Conservation (phyloP, 1,139 yeast genomes). For the Magnusiomyces suaveolens region DNA sequence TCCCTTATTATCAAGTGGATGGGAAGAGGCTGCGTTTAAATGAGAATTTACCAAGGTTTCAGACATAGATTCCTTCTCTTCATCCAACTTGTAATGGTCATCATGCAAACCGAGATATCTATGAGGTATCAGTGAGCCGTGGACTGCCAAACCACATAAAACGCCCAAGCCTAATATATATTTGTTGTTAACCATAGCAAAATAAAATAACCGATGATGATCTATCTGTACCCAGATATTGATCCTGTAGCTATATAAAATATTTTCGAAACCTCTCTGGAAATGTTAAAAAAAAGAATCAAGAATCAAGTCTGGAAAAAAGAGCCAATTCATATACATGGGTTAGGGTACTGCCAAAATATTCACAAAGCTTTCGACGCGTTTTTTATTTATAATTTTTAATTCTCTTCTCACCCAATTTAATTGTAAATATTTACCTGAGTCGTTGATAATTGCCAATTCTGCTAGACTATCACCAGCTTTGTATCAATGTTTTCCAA, state of each 20-base stretch:
- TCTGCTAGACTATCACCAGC: too few species aligned
- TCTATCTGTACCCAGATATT: not conserved
- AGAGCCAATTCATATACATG: constrained; percentile 1
- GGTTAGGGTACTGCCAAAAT: not conserved
- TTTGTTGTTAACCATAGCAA: not conserved
- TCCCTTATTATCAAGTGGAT: too few species aligned
- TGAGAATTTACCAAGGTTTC: not conserved
- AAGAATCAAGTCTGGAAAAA: not conserved
- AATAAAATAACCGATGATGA: not conserved
- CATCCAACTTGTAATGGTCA: too few species aligned
- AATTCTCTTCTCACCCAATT: too few species aligned
- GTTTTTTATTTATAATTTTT: too few species aligned
- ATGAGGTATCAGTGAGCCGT: not conserved
- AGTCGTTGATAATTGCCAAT: too few species aligned
- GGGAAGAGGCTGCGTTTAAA: too few species aligned
- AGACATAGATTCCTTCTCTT: not conserved
- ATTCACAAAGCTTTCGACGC: not conserved
- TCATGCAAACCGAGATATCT: too few species aligned
- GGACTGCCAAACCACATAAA: not conserved
- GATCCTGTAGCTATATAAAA: too few species aligned
- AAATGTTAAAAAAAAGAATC: too few species aligned
- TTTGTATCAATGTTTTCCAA: constrained; percentile 12
- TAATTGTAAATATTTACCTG: too few species aligned
- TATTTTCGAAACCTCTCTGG: too few species aligned
- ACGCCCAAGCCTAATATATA: not conserved